Percentiles rank a stretch among this genome's conserved stretches.
phyloP scores from a whole-genome alignment of 2,329 filamentous ascomycete species.

The Pseudogymnoascus sp. region DNA sequence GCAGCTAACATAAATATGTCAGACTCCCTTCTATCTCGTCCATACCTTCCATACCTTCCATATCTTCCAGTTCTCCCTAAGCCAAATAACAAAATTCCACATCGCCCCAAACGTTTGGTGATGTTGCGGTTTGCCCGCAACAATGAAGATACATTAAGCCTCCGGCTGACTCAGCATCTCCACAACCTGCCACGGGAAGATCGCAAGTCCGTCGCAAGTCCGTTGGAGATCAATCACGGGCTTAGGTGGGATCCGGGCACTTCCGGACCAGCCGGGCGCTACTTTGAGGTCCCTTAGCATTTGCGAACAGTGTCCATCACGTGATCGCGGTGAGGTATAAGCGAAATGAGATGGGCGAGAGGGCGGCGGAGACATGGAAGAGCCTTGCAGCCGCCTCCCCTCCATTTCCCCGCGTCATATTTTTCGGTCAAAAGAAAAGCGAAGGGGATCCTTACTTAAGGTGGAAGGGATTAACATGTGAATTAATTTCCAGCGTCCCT shows the following conservation, averaged over 20 bases:
- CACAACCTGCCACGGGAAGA: conserved; percentile 6
- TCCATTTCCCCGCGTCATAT: neutral
- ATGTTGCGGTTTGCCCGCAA: neutral
- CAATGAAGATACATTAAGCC: neutral
- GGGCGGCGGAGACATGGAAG: neutral
- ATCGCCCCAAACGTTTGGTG: neutral
- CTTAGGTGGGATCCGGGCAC: neutral
- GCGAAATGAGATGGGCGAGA: neutral
- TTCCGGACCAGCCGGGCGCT: neutral
- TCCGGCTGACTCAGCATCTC: neutral
- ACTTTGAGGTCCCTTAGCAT: neutral
- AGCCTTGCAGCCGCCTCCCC: neutral
- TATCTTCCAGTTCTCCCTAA: too few species aligned
- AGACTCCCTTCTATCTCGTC: neutral
- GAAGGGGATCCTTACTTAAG: neutral
- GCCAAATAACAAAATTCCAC: neutral
- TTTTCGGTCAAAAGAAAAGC: neutral
- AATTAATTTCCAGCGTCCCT: neutral
- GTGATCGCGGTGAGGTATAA: neutral
- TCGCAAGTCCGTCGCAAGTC: conserved; percentile 1
- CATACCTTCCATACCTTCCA: neutral
- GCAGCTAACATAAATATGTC: neutral
- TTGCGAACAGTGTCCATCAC: neutral
- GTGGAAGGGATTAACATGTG: neutral
- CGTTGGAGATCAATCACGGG: neutral